Evolutionary conservation across 2,329 filamentous ascomycete species (phyloP).

Genomic region (Fusarium sp.): DNA sequence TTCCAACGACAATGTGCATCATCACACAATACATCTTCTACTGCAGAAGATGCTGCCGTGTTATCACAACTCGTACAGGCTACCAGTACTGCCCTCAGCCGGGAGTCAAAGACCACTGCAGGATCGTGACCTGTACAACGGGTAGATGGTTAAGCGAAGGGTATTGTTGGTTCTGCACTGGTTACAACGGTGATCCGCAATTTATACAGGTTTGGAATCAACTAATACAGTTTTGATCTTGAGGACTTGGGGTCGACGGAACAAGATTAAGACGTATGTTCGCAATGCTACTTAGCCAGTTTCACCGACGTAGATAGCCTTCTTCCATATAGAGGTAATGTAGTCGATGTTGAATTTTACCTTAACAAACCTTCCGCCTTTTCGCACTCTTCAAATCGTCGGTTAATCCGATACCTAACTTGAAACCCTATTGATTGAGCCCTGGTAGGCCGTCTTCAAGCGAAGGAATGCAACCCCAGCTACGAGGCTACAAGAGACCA

Average conservation of each 20-base stretch:
- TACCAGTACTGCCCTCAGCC: background rate
- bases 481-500: background rate
- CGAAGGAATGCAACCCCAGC: background rate
- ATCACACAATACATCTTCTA: background rate
- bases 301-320: background rate
- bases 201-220: background rate
- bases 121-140: background rate
- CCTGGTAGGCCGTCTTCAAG: background rate
- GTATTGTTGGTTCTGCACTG: background rate
- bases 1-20: background rate
- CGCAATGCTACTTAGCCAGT: background rate
- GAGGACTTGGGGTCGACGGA: background rate
- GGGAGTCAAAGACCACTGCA: background rate
- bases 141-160: background rate
- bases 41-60: background rate
- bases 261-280: background rate
- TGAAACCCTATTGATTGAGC: background rate
- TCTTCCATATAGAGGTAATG: background rate
- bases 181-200: background rate
- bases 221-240: background rate
- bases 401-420: background rate
- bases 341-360: background rate
- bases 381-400: background rate
- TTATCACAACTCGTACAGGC: background rate
- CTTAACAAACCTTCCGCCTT: no score